Evolutionary conservation across 1,284 basidiomycete genomes (phyloP).

Genomic region (Sporisorium sorghi): DNA sequence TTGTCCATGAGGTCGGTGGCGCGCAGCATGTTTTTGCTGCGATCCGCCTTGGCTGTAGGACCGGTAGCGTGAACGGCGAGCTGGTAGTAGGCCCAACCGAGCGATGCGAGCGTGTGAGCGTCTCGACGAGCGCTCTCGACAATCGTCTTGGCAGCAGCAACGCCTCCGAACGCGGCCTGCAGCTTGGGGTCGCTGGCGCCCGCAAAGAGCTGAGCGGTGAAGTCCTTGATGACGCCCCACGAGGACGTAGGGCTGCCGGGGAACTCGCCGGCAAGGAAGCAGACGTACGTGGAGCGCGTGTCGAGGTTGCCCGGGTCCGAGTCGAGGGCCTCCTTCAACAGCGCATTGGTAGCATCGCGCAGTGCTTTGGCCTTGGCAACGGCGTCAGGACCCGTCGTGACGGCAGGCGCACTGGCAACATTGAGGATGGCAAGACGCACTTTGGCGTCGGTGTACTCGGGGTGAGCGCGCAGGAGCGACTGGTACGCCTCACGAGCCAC

Average conservation of each 20-base stretch:
- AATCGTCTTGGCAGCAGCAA: slow-evolving; percentile 50
- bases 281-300: slow-evolving; percentile 63
- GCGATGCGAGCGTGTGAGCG: slow-evolving; percentile 57
- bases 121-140: slow-evolving; percentile 61
- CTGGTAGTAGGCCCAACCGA: slow-evolving; percentile 69
- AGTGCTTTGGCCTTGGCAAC: slow-evolving; percentile 34
- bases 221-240: slow-evolving; percentile 66
- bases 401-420: slow-evolving; percentile 35
- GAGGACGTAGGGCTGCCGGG: slow-evolving; percentile 57
- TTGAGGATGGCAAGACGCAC: slow-evolving; percentile 66
- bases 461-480: slow-evolving; percentile 60
- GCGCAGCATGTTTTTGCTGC: slow-evolving; percentile 62
- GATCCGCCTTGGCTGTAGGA: slow-evolving; percentile 53
- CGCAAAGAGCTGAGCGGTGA: slow-evolving; percentile 63
- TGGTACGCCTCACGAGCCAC: slow-evolving; percentile 63
- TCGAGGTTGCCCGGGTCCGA: slow-evolving; percentile 64
- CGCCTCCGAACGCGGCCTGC: slow-evolving; percentile 56
- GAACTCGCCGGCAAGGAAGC: slow-evolving; percentile 67
- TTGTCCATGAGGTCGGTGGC: slow-evolving; percentile 67
- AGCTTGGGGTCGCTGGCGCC: slow-evolving; percentile 40
- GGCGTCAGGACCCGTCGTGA: slow-evolving; percentile 19
- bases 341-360: slow-evolving; percentile 54
- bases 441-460: slow-evolving; percentile 68
- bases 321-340: slow-evolving; percentile 64
- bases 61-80: slow-evolving; percentile 59